These are phyloP conservation scores for Candida ipomoeae DNA, from an alignment of 805 yeast genomes.

Conservation along the genomic window DNA sequence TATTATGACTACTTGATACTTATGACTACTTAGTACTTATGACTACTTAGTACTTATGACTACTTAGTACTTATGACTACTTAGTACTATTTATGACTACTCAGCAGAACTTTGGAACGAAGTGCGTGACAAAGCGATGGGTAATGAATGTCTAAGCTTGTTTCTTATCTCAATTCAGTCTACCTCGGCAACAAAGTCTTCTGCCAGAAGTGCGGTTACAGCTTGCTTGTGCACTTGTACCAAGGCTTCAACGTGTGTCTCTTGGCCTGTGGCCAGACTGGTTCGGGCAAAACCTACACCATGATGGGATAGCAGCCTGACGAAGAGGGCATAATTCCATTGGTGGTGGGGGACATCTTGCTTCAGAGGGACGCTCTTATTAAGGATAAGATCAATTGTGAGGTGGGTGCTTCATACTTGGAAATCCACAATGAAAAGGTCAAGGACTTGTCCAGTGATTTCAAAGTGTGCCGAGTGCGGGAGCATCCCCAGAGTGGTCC, in stretches of 20 bases:
- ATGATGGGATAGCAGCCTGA: slow-evolving; percentile 40
- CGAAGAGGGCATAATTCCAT: slow-evolving; percentile 36
- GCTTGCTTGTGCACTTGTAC: slow-evolving; percentile 51
- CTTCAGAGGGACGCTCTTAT: slow-evolving; percentile 35
- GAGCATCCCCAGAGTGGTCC: slow-evolving; percentile 68
- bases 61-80: too few species aligned
- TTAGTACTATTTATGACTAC: too few species aligned
- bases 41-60: too few species aligned
- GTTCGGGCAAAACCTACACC: slow-evolving; percentile 40
- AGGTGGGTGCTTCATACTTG: slow-evolving; percentile 52
- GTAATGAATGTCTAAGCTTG: too few species aligned
- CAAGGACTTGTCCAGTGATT: slow-evolving; percentile 49
- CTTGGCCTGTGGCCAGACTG: slow-evolving; percentile 42
- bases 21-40: too few species aligned
- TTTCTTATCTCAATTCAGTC: too few species aligned
- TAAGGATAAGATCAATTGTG: slow-evolving; percentile 35
- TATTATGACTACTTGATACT: too few species aligned
- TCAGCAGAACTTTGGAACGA: too few species aligned
- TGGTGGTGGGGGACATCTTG: slow-evolving; percentile 52
- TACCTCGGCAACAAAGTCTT: slow-evolving; percentile 48
- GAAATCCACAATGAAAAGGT: slow-evolving; percentile 80
- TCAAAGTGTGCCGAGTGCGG: slow-evolving; percentile 46
- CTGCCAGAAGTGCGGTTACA: slow-evolving; percentile 53
- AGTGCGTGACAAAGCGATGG: too few species aligned
- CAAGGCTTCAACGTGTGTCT: slow-evolving; percentile 42